Evolutionary conservation across 768 basidiomycete genomes (phyloP).

Genomic region (Pleurotus pulmonarius): DNA sequence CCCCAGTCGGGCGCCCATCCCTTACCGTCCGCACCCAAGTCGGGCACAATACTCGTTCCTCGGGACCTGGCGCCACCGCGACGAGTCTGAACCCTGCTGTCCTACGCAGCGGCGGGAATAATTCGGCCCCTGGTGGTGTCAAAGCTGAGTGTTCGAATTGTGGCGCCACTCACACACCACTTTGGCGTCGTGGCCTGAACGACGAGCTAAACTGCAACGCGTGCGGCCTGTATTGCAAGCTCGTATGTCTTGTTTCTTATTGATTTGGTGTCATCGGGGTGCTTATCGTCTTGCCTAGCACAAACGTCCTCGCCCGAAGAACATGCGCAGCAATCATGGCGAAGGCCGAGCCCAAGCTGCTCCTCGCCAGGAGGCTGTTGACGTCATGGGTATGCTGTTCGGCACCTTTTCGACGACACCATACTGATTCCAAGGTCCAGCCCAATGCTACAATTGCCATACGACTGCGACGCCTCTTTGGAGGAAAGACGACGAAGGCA

Average conservation of each 20-base stretch:
- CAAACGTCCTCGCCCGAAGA: conserved; percentile 86
- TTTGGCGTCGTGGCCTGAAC: conserved; percentile 83
- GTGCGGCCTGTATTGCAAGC: conserved; percentile 83
- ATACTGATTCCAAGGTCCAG: conserved; percentile 31
- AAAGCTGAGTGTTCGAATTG: conserved; percentile 89
- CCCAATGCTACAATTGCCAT: conserved; percentile 88
- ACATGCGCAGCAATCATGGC: conserved; percentile 74
- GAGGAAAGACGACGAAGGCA: conserved; percentile 89
- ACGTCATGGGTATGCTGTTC: conserved; percentile 59
- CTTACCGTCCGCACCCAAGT: conserved; percentile 59
- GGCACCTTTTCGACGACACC: neutral
- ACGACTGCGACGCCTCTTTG: conserved; percentile 87
- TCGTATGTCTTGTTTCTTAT: conserved; percentile 42
- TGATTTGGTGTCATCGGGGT: no score
- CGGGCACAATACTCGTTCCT: conserved; percentile 42
- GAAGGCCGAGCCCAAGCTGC: conserved; percentile 64
- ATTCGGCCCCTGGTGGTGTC: conserved; percentile 49
- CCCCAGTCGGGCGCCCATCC: conserved; percentile 46
- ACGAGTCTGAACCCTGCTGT: conserved; percentile 50
- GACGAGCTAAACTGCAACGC: conserved; percentile 91
- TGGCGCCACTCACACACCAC: conserved; percentile 83
- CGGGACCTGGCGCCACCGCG: conserved; percentile 63
- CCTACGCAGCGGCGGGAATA: conserved; percentile 25
- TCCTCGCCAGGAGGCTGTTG: conserved; percentile 67
- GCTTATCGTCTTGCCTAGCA: conserved; percentile 42